phyloP scores from a whole-genome alignment of 2,329 filamentous ascomycete genomes.

The Nothopassalora personata region DNA sequence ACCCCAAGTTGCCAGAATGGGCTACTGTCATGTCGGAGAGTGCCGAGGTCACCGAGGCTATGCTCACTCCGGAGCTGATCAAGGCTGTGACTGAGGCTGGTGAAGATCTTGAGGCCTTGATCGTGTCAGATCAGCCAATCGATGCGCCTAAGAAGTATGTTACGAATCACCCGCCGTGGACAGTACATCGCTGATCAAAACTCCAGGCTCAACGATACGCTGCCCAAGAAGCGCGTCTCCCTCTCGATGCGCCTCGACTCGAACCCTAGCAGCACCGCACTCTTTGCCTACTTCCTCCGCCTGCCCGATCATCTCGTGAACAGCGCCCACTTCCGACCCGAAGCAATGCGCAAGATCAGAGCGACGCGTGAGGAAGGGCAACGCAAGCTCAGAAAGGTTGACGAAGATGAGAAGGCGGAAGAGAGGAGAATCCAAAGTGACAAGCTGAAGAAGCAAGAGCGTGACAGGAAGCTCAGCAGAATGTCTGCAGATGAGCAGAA shows the following conservation, averaged over 20 bases:
- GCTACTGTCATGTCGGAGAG: constrained; percentile 94
- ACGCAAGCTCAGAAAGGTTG: constrained; percentile 69
- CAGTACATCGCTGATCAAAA: constrained; percentile 3
- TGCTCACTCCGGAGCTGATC: constrained; percentile 83
- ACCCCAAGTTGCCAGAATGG: constrained; percentile 83
- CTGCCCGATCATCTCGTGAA: constrained; percentile 76
- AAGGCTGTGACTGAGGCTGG: constrained; percentile 73
- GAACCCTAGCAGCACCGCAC: constrained; percentile 52
- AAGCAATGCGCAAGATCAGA: constrained; percentile 81
- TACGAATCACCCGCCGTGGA: background rate
- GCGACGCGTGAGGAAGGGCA: constrained; percentile 73
- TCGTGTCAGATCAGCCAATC: constrained; percentile 81
- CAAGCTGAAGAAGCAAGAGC: constrained; percentile 73
- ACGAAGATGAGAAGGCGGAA: constrained; percentile 65
- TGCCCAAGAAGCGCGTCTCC: constrained; percentile 79
- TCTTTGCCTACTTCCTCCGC: constrained; percentile 74
- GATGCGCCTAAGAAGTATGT: constrained; percentile 80
- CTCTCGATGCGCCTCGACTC: constrained; percentile 66
- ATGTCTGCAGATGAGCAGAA: constrained; percentile 56
- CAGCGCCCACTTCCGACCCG: constrained; percentile 74
- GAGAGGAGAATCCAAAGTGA: constrained; percentile 51
- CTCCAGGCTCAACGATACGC: constrained; percentile 71
- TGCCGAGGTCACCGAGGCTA: constrained; percentile 81
- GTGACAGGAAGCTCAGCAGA: constrained; percentile 64
- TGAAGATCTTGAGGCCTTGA: constrained; percentile 75